Evolutionary conservation across 306 rosid genomes (phyloP).

Genomic region (Malus sylvestris): DNA sequence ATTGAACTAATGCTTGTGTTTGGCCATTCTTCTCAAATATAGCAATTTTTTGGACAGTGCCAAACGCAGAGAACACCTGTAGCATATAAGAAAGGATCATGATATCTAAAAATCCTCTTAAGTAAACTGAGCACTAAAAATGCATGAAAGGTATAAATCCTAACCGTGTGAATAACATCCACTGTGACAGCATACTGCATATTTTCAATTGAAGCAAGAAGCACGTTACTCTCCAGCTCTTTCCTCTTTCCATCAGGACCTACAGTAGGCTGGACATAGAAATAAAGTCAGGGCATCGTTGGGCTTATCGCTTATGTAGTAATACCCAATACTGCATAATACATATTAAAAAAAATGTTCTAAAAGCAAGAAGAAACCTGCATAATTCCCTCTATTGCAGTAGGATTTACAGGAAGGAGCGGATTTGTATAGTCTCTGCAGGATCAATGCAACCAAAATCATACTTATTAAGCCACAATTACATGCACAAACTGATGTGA

Average conservation of each 20-base stretch:
- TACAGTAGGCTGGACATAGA: slow-evolving; percentile 48
- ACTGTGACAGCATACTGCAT: slow-evolving; percentile 97
- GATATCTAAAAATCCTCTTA: slow-evolving; percentile 8
- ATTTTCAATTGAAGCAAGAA: slow-evolving; percentile 88
- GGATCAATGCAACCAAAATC: slow-evolving; percentile 11
- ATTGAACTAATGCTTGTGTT: slow-evolving; percentile 78
- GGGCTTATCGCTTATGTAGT: neutral
- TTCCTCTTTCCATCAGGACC: slow-evolving; percentile 90
- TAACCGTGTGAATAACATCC: slow-evolving; percentile 79
- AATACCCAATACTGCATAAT: neutral
- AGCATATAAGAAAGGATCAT: slow-evolving; percentile 8
- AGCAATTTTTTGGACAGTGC: slow-evolving; percentile 74
- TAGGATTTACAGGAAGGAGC: slow-evolving; percentile 85
- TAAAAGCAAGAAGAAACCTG: slow-evolving; percentile 46
- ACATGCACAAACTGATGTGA: neutral
- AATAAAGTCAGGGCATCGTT: slow-evolving; percentile 17
- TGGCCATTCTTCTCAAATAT: slow-evolving; percentile 86
- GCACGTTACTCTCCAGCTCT: slow-evolving; percentile 85
- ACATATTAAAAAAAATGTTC: neutral
- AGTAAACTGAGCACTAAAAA: neutral
- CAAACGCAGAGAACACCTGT: slow-evolving; percentile 77
- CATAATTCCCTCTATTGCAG: slow-evolving; percentile 74
- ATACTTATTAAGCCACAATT: neutral
- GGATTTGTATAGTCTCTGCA: slow-evolving; percentile 94
- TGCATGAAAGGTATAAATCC: slow-evolving; percentile 7